A percentile compares a stretch with the other conserved stretches of the same genome.
phyloP scores from a whole-genome alignment of 805 yeast species.

The Hanseniaspora lindneri region DNA sequence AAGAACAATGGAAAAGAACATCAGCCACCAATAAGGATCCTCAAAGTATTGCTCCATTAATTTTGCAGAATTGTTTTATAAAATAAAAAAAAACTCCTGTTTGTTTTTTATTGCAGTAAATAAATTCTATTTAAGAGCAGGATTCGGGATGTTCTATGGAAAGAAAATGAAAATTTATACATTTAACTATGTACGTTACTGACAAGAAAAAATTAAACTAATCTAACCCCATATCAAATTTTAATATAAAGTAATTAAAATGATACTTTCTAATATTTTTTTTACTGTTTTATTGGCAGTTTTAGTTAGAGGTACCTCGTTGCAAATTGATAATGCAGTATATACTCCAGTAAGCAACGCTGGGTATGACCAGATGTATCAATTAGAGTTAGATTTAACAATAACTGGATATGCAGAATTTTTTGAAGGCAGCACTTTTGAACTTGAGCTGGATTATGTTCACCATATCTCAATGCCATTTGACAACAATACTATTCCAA shows the following conservation, averaged over 20 bases:
- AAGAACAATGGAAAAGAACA: too few relatives aligned
- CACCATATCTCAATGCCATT: conserved; percentile 13
- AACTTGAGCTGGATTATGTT: conserved; percentile 1
- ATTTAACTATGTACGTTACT: too few relatives aligned
- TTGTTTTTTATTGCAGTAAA: too few relatives aligned
- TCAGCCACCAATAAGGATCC: too few relatives aligned
- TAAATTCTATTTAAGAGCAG: too few relatives aligned
- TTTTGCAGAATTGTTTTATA: too few relatives aligned
- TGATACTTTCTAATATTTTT: not conserved
- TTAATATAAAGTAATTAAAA: not conserved
- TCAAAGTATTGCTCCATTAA: too few relatives aligned
- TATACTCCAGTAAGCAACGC: not conserved
- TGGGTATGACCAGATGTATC: not conserved
- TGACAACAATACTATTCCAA: conserved; percentile 1
- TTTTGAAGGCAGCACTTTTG: not conserved
- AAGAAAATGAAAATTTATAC: too few relatives aligned
- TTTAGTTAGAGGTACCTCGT: not conserved
- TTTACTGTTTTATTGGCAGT: not conserved
- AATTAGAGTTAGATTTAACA: conserved; percentile 3
- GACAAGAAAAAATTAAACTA: too few relatives aligned
- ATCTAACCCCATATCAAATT: too few relatives aligned
- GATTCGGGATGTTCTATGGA: too few relatives aligned
- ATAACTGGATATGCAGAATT: conserved; percentile 1
- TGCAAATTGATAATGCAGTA: not conserved
- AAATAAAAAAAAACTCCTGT: too few relatives aligned